Percentiles rank a stretch among this genome's conserved stretches.
Evolutionary conservation across 2,329 filamentous ascomycete genomes (phyloP).

Genomic region (Fusarium sp.): DNA sequence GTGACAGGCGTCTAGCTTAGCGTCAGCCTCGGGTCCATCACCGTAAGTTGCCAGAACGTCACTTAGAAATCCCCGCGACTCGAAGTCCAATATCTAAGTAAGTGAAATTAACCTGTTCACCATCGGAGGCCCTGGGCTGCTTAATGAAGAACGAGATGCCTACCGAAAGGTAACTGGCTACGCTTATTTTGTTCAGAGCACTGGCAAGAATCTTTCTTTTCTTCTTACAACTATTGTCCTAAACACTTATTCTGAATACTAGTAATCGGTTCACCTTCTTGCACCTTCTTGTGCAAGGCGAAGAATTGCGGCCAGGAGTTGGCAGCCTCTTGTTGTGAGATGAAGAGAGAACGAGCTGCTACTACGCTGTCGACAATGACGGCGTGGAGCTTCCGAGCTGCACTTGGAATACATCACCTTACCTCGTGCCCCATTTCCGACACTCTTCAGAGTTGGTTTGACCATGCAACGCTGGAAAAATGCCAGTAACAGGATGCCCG

Average conservation of each 20-base stretch:
- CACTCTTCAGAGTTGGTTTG: not conserved
- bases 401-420: not conserved
- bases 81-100: not conserved
- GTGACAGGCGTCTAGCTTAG: not conserved
- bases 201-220: constrained; percentile 2
- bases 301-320: not conserved
- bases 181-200: not conserved
- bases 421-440: not conserved
- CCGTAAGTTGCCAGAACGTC: not conserved
- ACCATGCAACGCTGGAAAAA: not conserved
- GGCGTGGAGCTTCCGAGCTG: not conserved
- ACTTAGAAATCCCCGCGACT: not conserved
- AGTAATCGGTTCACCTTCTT: not conserved
- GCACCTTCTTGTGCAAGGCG: not conserved
- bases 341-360: not conserved
- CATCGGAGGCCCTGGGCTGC: not conserved
- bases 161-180: not conserved
- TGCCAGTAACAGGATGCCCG: not conserved
- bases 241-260: not conserved
- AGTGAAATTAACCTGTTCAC: not conserved
- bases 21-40: not conserved
- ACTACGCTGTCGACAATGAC: not conserved
- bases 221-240: not conserved
- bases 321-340: not conserved
- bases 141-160: not conserved